Conservation (phyloP, 192 early-diverging fungal genomes). For the Rhizophagus prolifer region DNA sequence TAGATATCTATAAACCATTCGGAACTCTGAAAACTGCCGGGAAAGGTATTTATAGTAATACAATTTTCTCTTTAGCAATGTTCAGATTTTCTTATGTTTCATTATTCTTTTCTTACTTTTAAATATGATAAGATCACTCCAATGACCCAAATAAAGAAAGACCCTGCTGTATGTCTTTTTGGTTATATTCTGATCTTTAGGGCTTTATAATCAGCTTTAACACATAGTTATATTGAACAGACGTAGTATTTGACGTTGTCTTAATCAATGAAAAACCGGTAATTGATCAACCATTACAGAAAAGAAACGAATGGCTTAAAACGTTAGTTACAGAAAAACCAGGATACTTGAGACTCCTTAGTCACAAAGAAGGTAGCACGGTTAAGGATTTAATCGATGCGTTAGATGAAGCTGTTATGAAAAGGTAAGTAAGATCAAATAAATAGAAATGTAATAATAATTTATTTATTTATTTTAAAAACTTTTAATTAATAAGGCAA, state of each 20-base stretch:
- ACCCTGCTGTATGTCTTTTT: slow-evolving; percentile 46
- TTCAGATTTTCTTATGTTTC: neutral
- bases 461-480: neutral
- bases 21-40: slow-evolving; percentile 74
- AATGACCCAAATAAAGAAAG: slow-evolving; percentile 36
- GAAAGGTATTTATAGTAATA: slow-evolving; percentile 33
- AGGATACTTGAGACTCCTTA: slow-evolving; percentile 58
- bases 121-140: slow-evolving; percentile 37
- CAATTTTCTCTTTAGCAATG: too few species aligned
- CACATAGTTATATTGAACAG: slow-evolving; percentile 41
- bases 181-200: slow-evolving; percentile 5
- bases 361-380: slow-evolving; percentile 47
- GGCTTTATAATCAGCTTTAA: slow-evolving; percentile 18
- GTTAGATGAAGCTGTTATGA: slow-evolving; percentile 57
- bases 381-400: slow-evolving; percentile 60
- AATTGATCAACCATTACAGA: slow-evolving; percentile 52
- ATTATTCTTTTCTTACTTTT: neutral
- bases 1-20: slow-evolving; percentile 62
- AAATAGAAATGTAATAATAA: neutral
- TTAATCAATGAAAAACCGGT: slow-evolving; percentile 65
- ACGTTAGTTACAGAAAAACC: slow-evolving; percentile 51
- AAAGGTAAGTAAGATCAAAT: slow-evolving; percentile 43
- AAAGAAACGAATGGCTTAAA: slow-evolving; percentile 53
- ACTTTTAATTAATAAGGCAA: slow-evolving; percentile 32
- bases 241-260: slow-evolving; percentile 74